Base-by-base conservation (phyloP, 2,329 filamentous ascomycete species). In the Blumeriella jaapii region DNA sequence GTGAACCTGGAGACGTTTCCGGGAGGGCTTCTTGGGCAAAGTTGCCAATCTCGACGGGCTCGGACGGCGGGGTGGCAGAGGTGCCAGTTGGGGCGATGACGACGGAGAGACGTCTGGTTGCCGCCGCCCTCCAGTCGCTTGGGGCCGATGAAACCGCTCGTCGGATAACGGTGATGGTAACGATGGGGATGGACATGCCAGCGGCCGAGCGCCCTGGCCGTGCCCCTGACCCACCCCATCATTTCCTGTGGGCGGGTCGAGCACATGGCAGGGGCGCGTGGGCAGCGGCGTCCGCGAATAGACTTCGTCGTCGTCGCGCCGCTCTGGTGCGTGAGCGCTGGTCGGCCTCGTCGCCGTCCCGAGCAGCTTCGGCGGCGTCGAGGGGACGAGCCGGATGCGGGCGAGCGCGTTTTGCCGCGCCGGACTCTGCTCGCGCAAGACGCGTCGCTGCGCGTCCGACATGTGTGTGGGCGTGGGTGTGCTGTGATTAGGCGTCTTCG, bases 221-320 rank as follows among this genome's bases (percentile, higher is more conserved):
- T 25, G 36, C 32, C n/a, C 25, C 18, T 10, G 5, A 10, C 15
- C 25, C n/a, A 6, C 31, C 44, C 36, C 45, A n/a, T 13, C 25
- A 25, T 45, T 31, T 31, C 32, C 41, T 15, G 32, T 43, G 14
- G 38, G 41, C 32, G 48, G 46, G 16, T 42, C 43, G 11, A 53
- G 45, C 46, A 55, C 39, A 38, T 56, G 54, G 24, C 49, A 49
- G 28, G 53, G 47, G 26, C 49, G 50, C 6, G 54, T 55, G 20
- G 54, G 54, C 20, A 56, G 39, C 18, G 53, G 50, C 17, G 54
- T 52, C 38, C 51, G 50, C 36, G 46, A 49, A 41, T 54, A 54
- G 42, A 54, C 44, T 12, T 49, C 43, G 17, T 51, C 51, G 18
- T 29, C 23, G 15, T 27, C 28, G 31, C 29, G 31, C 27, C 33